A percentile compares a stretch with the other conserved stretches of the same genome.
These are phyloP conservation scores for Polymyxa betae DNA, from an alignment of 208 protist genomes.

Conservation along the genomic window DNA sequence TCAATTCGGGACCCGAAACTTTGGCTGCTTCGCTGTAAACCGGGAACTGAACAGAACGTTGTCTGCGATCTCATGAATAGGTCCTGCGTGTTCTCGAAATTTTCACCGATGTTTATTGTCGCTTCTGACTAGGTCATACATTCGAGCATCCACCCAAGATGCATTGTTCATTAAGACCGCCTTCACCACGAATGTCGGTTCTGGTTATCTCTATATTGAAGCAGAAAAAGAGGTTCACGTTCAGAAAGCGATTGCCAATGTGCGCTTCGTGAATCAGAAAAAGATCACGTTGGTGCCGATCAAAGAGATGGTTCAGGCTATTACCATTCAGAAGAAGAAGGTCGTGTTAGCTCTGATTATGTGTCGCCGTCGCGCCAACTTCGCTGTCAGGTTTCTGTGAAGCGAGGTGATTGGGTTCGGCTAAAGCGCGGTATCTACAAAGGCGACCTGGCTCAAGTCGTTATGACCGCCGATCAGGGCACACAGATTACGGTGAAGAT, in stretches of 20 bases:
- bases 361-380: background rate
- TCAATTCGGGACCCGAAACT: slow-evolving; percentile 46
- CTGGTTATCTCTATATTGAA: slow-evolving; percentile 58
- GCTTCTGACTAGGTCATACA: background rate
- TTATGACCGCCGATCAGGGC: slow-evolving; percentile 8
- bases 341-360: background rate
- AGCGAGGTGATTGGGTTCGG: slow-evolving; percentile 59
- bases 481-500: slow-evolving; percentile 26
- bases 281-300: slow-evolving; percentile 57
- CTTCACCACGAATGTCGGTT: background rate
- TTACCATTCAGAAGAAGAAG: slow-evolving; percentile 44
- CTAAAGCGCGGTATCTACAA: slow-evolving; percentile 57
- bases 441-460: slow-evolving; percentile 59
- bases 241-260: slow-evolving; percentile 42
- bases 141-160: background rate
- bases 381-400: background rate
- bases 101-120: background rate
- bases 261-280: slow-evolving; percentile 10
- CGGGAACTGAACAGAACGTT: slow-evolving; percentile 23
- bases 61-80: slow-evolving; percentile 52
- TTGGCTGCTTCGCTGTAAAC: slow-evolving; percentile 30
- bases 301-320: slow-evolving; percentile 44
- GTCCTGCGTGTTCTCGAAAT: background rate
- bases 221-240: slow-evolving; percentile 55
- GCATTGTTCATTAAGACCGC: slow-evolving; percentile 57